Evolutionary conservation across 1,284 basidiomycete species (phyloP), one percentile per base, ranked within the genome.

Genomic region (Apiotrichum montevideense): DNA sequence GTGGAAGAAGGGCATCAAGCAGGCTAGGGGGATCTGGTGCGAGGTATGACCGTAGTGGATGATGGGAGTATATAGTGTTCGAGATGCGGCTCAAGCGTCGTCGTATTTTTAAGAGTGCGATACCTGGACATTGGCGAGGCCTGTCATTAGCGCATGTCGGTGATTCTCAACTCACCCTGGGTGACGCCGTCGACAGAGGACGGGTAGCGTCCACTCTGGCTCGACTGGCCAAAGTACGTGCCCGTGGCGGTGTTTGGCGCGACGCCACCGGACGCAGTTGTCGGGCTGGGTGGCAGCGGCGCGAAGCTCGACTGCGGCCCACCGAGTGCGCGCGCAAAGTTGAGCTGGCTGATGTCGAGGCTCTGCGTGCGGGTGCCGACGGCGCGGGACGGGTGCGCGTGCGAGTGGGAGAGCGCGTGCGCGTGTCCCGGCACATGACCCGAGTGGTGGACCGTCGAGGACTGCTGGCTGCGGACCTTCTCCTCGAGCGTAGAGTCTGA

Each of bases 401-500:
- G 66, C 34, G 55, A 57, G 33, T 63, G 63, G 21, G 51, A 51
- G n/a, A 62, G 55, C 6, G 60, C 57, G 50, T 62, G 60, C 8
- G 55, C 46, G 50, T 61, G 59, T 29, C 59, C 59, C 4, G 59
- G 55, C 0, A 51, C 47, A 47, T 61, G 59, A 7, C 41, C 45
- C 2, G 6, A 10, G 47, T 49, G 47, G 29, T 29, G 29, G 3
- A 47, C 33, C 42, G 42, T n/a, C 33, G 34, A 6, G 35, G 40
- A 41, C n/a, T 48, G 34, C 29, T 29, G 29, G 29, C 29, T 29
- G 73, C 87, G 88, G 41, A 93, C 72, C 72, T 91, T 90, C 43
- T 89, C 84, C 66, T 91, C 89, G n/a, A 92, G 79, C 39, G 90
- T 79, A 9, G 89, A 88, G 75, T 94, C 90, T 0, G 90, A 91